These are phyloP conservation scores for Pyricularia sp. DNA, from an alignment of 2,329 filamentous ascomycete genomes.

Conservation along the genomic window DNA sequence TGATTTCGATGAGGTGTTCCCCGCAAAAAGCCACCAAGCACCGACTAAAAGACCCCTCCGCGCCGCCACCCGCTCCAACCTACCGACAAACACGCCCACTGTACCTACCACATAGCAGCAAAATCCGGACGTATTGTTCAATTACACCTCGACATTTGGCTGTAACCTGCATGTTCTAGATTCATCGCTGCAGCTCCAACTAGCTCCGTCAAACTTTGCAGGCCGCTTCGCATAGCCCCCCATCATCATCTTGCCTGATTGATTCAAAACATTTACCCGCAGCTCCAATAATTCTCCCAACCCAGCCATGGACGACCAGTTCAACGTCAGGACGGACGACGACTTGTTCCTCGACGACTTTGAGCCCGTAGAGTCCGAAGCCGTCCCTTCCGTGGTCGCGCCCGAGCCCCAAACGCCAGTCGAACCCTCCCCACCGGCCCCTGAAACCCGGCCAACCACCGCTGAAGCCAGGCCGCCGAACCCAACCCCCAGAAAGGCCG, in stretches of 20 bases:
- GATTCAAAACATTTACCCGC: background rate
- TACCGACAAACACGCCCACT: background rate
- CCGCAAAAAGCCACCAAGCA: background rate
- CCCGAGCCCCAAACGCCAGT: background rate
- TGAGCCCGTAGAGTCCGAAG: constrained; percentile 34
- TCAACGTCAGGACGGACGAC: constrained; percentile 51
- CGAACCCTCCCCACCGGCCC: background rate
- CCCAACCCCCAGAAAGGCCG: background rate
- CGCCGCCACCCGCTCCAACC: background rate
- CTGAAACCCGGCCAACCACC: background rate
- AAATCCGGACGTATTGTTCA: background rate
- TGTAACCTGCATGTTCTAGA: background rate
- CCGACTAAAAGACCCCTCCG: background rate
- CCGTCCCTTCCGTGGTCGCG: constrained; percentile 2
- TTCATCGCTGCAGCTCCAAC: background rate
- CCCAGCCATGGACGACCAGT: constrained; percentile 49
- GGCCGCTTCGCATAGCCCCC: background rate
- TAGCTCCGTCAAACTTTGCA: background rate
- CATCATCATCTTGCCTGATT: background rate
- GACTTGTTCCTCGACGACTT: constrained; percentile 55
- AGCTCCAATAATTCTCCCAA: background rate
- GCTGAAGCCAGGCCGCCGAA: background rate
- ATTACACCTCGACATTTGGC: no score
- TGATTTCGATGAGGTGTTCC: background rate
- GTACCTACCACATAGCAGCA: background rate